These are phyloP conservation scores for Reutealis trisperma DNA, from an alignment of 345 rosid genomes.

Conservation along the genomic window DNA sequence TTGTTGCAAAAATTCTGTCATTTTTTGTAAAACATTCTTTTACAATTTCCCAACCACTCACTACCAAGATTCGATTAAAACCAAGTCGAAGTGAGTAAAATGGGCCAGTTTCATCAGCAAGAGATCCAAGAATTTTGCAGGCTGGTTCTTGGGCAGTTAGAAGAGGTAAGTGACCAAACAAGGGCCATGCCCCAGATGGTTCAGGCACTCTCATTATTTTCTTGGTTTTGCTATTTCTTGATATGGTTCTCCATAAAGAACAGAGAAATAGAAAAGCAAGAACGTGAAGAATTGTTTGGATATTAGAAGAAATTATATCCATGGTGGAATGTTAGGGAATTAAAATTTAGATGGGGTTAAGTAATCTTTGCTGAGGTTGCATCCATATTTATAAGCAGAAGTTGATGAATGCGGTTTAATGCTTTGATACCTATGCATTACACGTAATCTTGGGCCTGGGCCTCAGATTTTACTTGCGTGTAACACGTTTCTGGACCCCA, in stretches of 20 bases:
- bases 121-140: slow-evolving; percentile 45
- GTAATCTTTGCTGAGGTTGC: neutral
- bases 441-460: no score
- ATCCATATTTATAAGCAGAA: neutral
- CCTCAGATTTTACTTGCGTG: no score
- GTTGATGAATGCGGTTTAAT: no score
- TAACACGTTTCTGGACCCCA: no score
- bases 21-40: slow-evolving; percentile 56
- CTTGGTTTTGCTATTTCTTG: neutral
- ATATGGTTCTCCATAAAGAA: neutral
- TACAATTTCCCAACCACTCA: slow-evolving; percentile 43
- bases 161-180: slow-evolving; percentile 66
- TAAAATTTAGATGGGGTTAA: no score
- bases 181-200: slow-evolving; percentile 56
- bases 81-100: slow-evolving; percentile 61
- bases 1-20: slow-evolving; percentile 51
- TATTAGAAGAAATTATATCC: neutral
- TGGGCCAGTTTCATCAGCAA: slow-evolving; percentile 55
- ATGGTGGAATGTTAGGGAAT: neutral
- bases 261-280: slow-evolving; percentile 8
- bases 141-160: slow-evolving; percentile 38
- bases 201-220: slow-evolving; percentile 35
- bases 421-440: no score
- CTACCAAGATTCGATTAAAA: slow-evolving; percentile 31
- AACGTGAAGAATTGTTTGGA: neutral